Base-by-base conservation (phyloP, 768 basidiomycete genomes). In the Epithele typhae region DNA sequence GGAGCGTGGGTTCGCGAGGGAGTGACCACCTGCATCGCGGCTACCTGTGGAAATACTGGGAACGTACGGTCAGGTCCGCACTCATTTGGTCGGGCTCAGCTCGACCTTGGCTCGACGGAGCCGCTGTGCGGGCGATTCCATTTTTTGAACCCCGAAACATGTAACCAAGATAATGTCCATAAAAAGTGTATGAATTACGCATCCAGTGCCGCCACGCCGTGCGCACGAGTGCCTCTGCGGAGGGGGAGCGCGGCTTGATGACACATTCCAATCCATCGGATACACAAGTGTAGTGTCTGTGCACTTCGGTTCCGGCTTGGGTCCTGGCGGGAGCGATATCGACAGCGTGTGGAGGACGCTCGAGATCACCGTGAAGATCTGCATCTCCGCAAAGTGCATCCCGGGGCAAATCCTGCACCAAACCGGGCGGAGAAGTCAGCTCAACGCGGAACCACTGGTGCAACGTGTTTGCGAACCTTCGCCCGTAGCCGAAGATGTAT, bases 371-470 rank as follows among this genome's bases (percentile, higher is more conserved):
- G 42, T 22, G 30, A 45, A 48, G 6, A 55, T 21, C 15, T 53
- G 45, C 10, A 48, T 37, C 21, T 56, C 48, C 1, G 61, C 61
- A n/a, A 64, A 45, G 33, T 61, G 38, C 4, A 48, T 43, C 1
- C 62, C 62, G 11, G 62, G 59, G 40, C 62, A 63, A 3, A 57
- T 46, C 23, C 61, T 59, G 35, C 14, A 14, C 27, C 27, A 14
- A 7, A 14, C 7, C 8, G 14, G 27, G 7, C 22, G 15, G n/a
- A 14, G 3, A 23, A 12, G 18, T 5, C 22, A 25, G 12, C 19
- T 12, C 35, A n/a, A 10, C 1, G 17, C 11, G 21, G 10, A 25
- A 3, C 8, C 9, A n/a, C 3, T 17, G 39, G n/a, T 37, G 27
- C 8, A 30, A 41, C 43, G 27, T 30, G 27, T 30, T 7, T 7